Conservation (phyloP, 2,329 filamentous ascomycete genomes). For the Xylaria polymorpha region DNA sequence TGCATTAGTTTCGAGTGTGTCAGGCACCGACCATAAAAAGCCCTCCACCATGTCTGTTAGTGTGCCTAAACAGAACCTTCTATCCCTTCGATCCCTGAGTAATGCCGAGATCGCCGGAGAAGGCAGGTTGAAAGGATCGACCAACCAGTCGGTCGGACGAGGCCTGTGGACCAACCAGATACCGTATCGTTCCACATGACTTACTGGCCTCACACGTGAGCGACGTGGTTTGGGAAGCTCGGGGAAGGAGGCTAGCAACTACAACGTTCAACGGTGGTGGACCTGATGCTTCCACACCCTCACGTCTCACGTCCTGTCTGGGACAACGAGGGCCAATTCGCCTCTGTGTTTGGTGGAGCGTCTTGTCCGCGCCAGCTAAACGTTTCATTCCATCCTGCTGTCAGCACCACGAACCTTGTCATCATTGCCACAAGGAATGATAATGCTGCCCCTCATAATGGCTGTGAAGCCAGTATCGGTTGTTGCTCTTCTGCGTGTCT, state of each 20-base stretch:
- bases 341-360: constrained; percentile 34
- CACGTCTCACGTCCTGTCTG: constrained; percentile 29
- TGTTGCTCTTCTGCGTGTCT: constrained; percentile 28
- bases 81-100: constrained; percentile 40
- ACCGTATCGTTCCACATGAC: constrained; percentile 45
- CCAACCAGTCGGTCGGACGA: constrained; percentile 39
- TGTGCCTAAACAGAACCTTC: constrained; percentile 32
- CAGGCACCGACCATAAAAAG: constrained; percentile 36
- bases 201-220: constrained; percentile 38
- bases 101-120: constrained; percentile 46
- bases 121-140: constrained; percentile 40
- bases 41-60: constrained; percentile 35
- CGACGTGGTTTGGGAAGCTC: constrained; percentile 27
- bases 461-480: constrained; percentile 40
- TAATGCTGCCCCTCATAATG: constrained; percentile 45
- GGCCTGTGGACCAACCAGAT: constrained; percentile 45
- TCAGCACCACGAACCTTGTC: constrained; percentile 39
- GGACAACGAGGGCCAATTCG: constrained; percentile 23
- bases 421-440: constrained; percentile 39
- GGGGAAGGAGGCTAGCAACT: constrained; percentile 41
- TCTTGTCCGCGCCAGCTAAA: constrained; percentile 43
- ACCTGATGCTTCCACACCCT: constrained; percentile 38
- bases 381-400: constrained; percentile 49
- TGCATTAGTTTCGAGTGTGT: constrained; percentile 43
- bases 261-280: constrained; percentile 47